phyloP scores from a whole-genome alignment of 1,284 basidiomycete species.

The Irpex rosettiformis region DNA sequence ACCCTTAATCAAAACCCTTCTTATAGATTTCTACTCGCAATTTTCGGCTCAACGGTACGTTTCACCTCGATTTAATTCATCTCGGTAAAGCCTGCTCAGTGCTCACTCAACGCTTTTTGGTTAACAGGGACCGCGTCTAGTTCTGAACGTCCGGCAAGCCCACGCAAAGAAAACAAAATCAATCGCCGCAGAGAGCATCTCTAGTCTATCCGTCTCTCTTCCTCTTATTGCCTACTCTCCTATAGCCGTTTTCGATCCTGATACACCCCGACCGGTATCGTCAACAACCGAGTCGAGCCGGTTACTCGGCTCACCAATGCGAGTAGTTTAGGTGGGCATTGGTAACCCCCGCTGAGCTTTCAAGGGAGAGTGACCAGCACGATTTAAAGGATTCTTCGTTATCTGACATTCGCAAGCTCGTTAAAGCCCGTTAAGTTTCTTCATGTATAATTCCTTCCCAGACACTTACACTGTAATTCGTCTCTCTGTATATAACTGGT shows the following conservation, averaged over 20 bases:
- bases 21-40: constrained; percentile 25
- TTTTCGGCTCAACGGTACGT: constrained; percentile 23
- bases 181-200: constrained; percentile 6
- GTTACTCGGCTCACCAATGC: neutral
- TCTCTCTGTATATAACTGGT: too few species aligned
- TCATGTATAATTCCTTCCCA: too few species aligned
- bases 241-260: constrained; percentile 6
- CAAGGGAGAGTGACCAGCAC: too few species aligned
- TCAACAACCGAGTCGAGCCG: neutral
- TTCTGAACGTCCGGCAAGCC: constrained; percentile 22
- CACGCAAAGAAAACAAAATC: constrained; percentile 12
- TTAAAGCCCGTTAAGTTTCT: too few species aligned
- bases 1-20: neutral
- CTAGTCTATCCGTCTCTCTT: constrained; percentile 9
- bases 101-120: neutral
- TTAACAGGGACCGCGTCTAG: constrained; percentile 24
- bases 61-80: neutral
- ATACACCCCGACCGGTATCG: neutral
- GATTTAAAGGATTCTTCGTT: too few species aligned
- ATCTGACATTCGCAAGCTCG: too few species aligned
- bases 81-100: neutral
- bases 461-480: too few species aligned
- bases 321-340: too few species aligned
- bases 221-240: constrained; percentile 16
- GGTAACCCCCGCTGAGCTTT: too few species aligned